phyloP scores from a whole-genome alignment of 768 basidiomycete species.

The Sarcomyxa edulis region DNA sequence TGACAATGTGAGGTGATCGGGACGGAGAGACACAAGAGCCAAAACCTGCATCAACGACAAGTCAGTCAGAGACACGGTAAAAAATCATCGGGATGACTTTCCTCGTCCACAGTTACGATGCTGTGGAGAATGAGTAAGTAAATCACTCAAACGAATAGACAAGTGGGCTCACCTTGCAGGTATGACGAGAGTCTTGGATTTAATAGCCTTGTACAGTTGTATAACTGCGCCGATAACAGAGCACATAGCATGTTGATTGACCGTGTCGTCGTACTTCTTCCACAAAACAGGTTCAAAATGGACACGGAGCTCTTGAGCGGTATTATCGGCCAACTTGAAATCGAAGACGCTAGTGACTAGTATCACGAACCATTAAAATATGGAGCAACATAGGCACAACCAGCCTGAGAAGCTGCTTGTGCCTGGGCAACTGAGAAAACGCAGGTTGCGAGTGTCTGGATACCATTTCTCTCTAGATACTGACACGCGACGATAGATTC shows the following conservation, averaged over 20 bases:
- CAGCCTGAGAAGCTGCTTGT: slow-evolving; percentile 46
- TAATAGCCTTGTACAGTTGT: slow-evolving; percentile 26
- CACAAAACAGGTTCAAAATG: slow-evolving; percentile 36
- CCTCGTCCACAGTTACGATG: slow-evolving; percentile 36
- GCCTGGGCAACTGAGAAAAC: slow-evolving; percentile 54
- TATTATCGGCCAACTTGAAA: not conserved
- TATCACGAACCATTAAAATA: slow-evolving; percentile 45
- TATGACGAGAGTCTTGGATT: slow-evolving; percentile 38
- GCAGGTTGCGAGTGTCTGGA: slow-evolving; percentile 49
- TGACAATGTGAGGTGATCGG: slow-evolving; percentile 40
- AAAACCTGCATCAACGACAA: slow-evolving; percentile 24
- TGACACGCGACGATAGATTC: slow-evolving; percentile 46
- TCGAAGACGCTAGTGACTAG: not conserved
- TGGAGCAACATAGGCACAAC: slow-evolving; percentile 46
- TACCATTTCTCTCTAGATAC: slow-evolving; percentile 36
- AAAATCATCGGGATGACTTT: slow-evolving; percentile 5
- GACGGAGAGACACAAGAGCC: slow-evolving; percentile 32
- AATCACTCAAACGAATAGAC: not conserved
- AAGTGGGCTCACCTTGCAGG: slow-evolving; percentile 35
- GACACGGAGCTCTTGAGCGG: slow-evolving; percentile 33
- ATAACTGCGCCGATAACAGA: slow-evolving; percentile 33
- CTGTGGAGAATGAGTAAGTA: slow-evolving; percentile 13
- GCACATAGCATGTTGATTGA: slow-evolving; percentile 38
- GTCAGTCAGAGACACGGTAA: too few species aligned
- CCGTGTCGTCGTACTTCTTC: slow-evolving; percentile 31